Base-by-base conservation (phyloP, 768 basidiomycete species). In the Crassisporium funariophilum region DNA sequence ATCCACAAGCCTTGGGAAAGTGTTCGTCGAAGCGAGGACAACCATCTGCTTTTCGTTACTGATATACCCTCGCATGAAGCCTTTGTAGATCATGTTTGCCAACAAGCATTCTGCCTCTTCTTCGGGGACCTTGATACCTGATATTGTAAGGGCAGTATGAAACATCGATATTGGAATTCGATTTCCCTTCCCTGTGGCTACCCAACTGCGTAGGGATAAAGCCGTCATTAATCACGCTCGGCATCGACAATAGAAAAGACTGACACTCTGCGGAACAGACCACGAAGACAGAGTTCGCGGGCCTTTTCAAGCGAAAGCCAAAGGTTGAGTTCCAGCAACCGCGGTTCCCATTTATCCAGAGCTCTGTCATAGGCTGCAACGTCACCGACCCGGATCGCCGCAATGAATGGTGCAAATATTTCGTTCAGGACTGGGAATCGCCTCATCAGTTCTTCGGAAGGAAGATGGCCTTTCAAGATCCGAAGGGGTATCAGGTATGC, bases 41-140 rank as follows among this genome's bases (percentile, higher is more conserved):
- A 98, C 91, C 81, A 88, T 91, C 71, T 91, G 88, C 66, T 89
- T 90, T 61, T 90, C 91, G 59, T 99, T 97, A 40, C 92, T 93
- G 58, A 99, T 94, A 67, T 98, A 99, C 7, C 97, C 97, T 41
- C 89, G 80, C 68, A 98, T 86, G 64, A 85, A 91, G 15, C 89
- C 90, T 70, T 86, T 91, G 71, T 87, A 93, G 35, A 98, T 89
- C 90, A 95, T 88, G 62, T 95, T 95, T 21, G 94, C 93, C 6
- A 97, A 82, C 41, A 94, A 78, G 65, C 94, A 97, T 66, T 98
- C 94, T 2, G 91, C 90, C 65, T 95, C 94, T 54, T 89, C 93
- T 49, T 74, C 61, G 6, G 83, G 74, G 17, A 89, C 81, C 9
- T 84, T 79, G 49, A 82, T 77, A 2, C 86, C 88, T 3, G 88